A percentile compares a stretch with the other conserved stretches of the same genome.
Conservation (phyloP, 148 eudicot genomes). For the Selenicereus undatus region DNA sequence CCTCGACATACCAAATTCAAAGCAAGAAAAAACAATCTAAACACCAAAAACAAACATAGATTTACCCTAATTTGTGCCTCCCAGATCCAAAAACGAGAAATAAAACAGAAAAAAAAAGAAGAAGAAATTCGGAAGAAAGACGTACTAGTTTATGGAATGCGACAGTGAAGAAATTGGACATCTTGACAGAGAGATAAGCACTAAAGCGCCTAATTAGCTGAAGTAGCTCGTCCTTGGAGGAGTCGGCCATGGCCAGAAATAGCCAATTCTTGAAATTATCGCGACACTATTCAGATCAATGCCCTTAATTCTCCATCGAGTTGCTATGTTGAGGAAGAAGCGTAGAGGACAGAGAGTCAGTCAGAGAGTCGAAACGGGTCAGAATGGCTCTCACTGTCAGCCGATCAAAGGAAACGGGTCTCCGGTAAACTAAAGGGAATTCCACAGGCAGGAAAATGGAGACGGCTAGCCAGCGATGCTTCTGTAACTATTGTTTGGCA, state of each 20-base stretch:
- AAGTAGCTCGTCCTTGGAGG: conserved; percentile 55
- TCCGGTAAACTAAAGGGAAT: neutral
- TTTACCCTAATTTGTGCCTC: neutral
- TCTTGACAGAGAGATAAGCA: conserved; percentile 50
- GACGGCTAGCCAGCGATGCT: neutral
- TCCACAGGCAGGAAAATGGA: neutral
- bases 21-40: neutral
- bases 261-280: neutral
- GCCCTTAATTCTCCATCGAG: neutral
- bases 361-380: neutral
- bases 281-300: neutral
- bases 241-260: conserved; percentile 47
- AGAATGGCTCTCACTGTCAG: neutral
- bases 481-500: too few species aligned
- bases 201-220: conserved; percentile 64
- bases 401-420: neutral
- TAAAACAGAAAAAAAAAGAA: neutral
- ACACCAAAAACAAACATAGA: neutral
- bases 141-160: conserved; percentile 37
- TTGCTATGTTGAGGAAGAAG: neutral
- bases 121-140: neutral
- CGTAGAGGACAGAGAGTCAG: neutral
- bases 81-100: neutral
- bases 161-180: conserved; percentile 48
- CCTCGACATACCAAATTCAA: neutral